A percentile compares a stretch with the other conserved stretches of the same genome.
These are phyloP conservation scores for Neophaeococcomyces aloes DNA, from an alignment of 2,329 filamentous ascomycete genomes.

Conservation along the genomic window DNA sequence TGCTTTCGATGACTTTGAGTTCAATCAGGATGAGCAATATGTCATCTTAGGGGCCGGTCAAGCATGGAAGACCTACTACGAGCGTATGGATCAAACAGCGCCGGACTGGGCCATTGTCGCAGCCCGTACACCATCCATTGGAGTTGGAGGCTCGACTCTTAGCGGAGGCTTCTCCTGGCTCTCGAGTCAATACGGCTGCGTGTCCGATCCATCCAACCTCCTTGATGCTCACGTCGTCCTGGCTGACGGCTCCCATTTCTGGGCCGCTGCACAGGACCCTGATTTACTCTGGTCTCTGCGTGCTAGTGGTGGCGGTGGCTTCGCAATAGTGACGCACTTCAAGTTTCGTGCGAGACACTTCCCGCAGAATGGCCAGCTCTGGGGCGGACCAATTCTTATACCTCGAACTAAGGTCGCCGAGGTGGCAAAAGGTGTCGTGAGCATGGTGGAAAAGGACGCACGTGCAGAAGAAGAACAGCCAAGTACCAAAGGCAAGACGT, in stretches of 20 bases:
- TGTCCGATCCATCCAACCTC: conserved; percentile 32
- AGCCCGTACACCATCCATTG: conserved; percentile 30
- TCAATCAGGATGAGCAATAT: conserved; percentile 24
- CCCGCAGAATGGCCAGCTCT: conserved; percentile 12
- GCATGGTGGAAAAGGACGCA: conserved; percentile 7
- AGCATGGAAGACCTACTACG: conserved; percentile 30
- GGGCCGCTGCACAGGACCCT: conserved; percentile 31
- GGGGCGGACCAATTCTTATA: conserved; percentile 15
- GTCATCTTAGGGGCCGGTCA: conserved; percentile 29
- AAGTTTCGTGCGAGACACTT: conserved; percentile 15
- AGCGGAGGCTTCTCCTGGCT: conserved; percentile 33
- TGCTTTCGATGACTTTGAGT: conserved; percentile 30
- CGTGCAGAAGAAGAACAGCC: no score
- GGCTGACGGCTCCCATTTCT: conserved; percentile 28
- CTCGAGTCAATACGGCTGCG: conserved; percentile 29
- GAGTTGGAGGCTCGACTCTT: conserved; percentile 30
- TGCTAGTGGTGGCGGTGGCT: conserved; percentile 31
- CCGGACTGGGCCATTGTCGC: conserved; percentile 28
- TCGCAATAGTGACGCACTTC: conserved; percentile 13
- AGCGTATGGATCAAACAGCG: conserved; percentile 26
- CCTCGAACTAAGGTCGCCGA: conserved; percentile 9
- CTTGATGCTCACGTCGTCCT: conserved; percentile 32
- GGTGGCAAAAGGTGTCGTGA: conserved; percentile 10
- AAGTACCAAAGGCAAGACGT: conserved; percentile 9
- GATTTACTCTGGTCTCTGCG: conserved; percentile 34